Evolutionary conservation across 2,329 filamentous ascomycete species (phyloP), one percentile per base, ranked within the genome.

Genomic region (Xylariaceae sp.): DNA sequence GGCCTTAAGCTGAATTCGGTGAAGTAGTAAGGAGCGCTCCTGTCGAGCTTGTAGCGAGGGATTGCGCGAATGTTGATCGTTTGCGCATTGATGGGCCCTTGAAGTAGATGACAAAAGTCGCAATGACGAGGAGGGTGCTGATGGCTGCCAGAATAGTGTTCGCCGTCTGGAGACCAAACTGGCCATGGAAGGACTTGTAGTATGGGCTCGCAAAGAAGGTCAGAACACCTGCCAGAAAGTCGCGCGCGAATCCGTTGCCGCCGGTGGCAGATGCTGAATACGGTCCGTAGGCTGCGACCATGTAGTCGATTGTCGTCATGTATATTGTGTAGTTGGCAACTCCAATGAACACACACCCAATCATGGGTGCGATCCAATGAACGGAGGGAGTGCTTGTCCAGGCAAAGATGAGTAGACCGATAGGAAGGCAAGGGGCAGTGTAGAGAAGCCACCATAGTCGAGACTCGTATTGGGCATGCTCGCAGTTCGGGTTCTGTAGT

Each of bases 281-380:
- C 0, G 82, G 80, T 0, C 85, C 86, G 66, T 88, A 88, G 2
- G 85, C 84, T 56, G 82, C 85, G 59, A 87, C 83, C 80, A 86
- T 85, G 70, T 87, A 87, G 67, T 87, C 84, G 64, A 88, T 86
- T 2, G 83, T 86, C 6, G 84, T 81, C 79, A 86, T 85, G 72
- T 88, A 87, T 54, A 86, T 86, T 13, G 75, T 73, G 60, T 79
- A 82, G 66, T 88, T 88, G 45, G 85, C 85, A 52, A 88, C 81
- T 30, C 84, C 85, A 44, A 88, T 82, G 41, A 86, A 73, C 4
- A 77, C 73, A 2, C 80, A 78, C 65, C 84, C 86, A 51, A 87
- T 73, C 78, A 87, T 82, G 0, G 82, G 80, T 0, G 76, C 80
- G 39, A 86, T 84, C 85, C 86, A 88, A 61, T 81, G 84, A 9